phyloP scores from a whole-genome alignment of 2,329 filamentous ascomycete species.

The Aureobasidium sp. region DNA sequence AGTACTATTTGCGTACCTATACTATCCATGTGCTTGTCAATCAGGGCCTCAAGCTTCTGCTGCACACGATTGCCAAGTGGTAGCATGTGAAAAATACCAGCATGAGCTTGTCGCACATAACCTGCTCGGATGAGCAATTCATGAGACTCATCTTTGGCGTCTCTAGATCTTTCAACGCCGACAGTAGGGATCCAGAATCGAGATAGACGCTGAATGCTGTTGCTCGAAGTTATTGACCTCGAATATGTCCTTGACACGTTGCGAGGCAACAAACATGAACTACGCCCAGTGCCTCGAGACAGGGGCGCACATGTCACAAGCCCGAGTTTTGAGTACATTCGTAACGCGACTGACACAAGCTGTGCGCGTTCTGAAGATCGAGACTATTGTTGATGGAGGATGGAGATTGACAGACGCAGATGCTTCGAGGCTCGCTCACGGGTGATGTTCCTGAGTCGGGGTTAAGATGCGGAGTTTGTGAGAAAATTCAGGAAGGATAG shows the following conservation, averaged over 20 bases:
- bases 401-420: not conserved
- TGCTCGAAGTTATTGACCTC: slow-evolving; percentile 1
- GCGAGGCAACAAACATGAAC: not conserved
- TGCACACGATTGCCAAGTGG: slow-evolving; percentile 90
- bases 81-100: slow-evolving; percentile 92
- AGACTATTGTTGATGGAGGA: not conserved
- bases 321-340: not conserved
- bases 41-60: slow-evolving; percentile 84
- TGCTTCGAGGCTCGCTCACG: no score
- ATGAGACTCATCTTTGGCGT: slow-evolving; percentile 52
- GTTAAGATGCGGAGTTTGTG: slow-evolving; percentile 12
- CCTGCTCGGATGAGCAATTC: slow-evolving; percentile 50
- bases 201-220: slow-evolving; percentile 22
- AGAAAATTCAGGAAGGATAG: not conserved
- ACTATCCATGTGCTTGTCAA: slow-evolving; percentile 89
- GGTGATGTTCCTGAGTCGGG: not conserved
- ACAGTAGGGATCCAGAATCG: slow-evolving; percentile 84
- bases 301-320: not conserved
- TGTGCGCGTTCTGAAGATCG: not conserved
- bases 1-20: slow-evolving; percentile 59
- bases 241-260: not conserved
- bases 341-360: not conserved
- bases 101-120: slow-evolving; percentile 69
- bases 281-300: not conserved
- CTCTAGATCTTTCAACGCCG: slow-evolving; percentile 64